Conservation (phyloP, 495 filamentous ascomycete species). For the Trichoderma parareesei region DNA sequence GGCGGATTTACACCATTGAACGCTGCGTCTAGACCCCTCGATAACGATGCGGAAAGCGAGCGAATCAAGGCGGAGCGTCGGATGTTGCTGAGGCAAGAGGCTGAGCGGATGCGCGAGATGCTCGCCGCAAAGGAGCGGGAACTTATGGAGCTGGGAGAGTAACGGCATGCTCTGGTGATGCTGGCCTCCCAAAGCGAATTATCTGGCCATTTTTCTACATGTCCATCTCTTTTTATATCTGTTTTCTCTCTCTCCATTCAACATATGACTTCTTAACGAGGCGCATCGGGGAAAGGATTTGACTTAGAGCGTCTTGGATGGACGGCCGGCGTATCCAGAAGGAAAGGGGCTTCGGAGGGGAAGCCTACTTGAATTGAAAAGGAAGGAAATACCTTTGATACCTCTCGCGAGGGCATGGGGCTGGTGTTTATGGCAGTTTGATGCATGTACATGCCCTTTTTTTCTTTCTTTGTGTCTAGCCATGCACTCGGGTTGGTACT, state of each 20-base stretch:
- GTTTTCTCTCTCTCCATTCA: not conserved
- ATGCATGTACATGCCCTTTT: not conserved
- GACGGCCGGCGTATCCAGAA: not conserved
- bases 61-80: conserved; percentile 52
- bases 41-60: conserved; percentile 43
- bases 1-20: conserved; percentile 2
- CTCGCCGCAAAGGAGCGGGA: conserved; percentile 72
- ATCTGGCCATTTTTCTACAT: not conserved
- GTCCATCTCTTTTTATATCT: not conserved
- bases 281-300: not conserved
- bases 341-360: not conserved
- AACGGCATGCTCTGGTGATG: not conserved
- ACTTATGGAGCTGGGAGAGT: conserved; percentile 53
- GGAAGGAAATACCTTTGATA: not conserved
- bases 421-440: not conserved
- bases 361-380: not conserved
- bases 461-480: not conserved
- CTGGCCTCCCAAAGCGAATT: not conserved
- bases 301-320: not conserved
- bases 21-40: conserved; percentile 21
- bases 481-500: too few species aligned
- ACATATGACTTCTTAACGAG: not conserved
- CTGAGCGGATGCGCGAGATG: conserved; percentile 66
- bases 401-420: not conserved
- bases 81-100: conserved; percentile 61